Evolutionary conservation across 768 basidiomycete genomes (phyloP), one percentile per base, ranked within the genome.

Genomic region (Tephrocybe sp.): DNA sequence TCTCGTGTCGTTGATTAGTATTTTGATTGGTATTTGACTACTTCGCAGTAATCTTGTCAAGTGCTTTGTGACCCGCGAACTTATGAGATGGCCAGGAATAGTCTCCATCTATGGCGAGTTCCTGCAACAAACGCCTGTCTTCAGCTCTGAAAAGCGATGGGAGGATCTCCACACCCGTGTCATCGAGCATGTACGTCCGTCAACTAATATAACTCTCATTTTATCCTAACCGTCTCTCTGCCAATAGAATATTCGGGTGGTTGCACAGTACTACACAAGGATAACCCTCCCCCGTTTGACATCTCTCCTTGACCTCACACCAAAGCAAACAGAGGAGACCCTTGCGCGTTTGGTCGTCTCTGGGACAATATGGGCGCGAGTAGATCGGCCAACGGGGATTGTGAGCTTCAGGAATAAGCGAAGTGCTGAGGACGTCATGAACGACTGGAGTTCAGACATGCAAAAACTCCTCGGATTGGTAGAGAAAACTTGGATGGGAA

Each of bases 401-500:
- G 83, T 99, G 50, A 87, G 77, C 64, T 99, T 99, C 78, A 83
- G 84, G 60, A 82, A 78, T 60, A 89, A 88, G 69, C 84, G 85
- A 58, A 85, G 78, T 48, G 82, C 90, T 1, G 95, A 98, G 64
- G 93, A 97, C 61, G 87, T 93, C 4, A 88, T 99, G 86, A 98
- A 98, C 64, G 92, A 93, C 55, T 99, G 97, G 96, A 95, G 93
- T 69, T 90, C 86, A 18, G 95, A 98, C 63, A 93, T 99, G 81
- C 90, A 88, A 62, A 93, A 89, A 71, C 72, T 99, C 62, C 76
- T 99, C 54, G 82, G 88, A 15, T 70, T 97, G 36, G 90, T 94
- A 12, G 97, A 99, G 74, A 98, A 98, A 81, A 93, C 93, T n/a
- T 97, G 95, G 91, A 93, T 93, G 91, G 88, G 88, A 32, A 86